Evolutionary conservation across 2,329 filamentous ascomycete genomes (phyloP), one percentile per base, ranked within the genome.

Genomic region (Cyphellophora europaea): DNA sequence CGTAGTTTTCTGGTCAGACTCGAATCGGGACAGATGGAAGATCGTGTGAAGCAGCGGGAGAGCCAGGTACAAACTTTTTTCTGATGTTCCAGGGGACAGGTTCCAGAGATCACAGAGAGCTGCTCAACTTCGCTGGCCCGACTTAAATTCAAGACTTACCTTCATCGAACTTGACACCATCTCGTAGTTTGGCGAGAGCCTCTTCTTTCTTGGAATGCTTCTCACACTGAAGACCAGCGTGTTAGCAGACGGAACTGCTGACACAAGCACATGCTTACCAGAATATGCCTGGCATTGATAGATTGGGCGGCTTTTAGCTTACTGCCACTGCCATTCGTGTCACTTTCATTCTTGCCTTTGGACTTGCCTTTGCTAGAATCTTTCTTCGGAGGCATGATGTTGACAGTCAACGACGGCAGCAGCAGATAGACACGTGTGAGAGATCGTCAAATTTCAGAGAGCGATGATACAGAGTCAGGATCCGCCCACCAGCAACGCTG

Each of bases 151-250:
- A 32, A 72, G 55, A 11, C 75, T 76, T 1, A 80, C 74, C 11
- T n/a, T 79, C 74, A 48, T 79, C 75, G 48, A 79, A 80, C 47
- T 78, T 78, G 10, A 58, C 59, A 4, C 76, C 76, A 16, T 66
- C 65, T 30, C 68, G 64, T 11, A 80, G 52, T 49, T 78, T 77
- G 43, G 69, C 67, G 3, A 79, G 51, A 2, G 76, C 76, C 53
- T 78, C 72, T 61, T 79, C 74, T 49, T 79, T 79, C 53, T 76
- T 78, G 30, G 65, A 63, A 55, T 77, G 69, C 55, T 80, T 79
- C 49, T 74, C 74, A 53, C 75, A 79, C 50, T 69, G 32, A 18
- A 19, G 4, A 15, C 18, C 17, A 19, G 5, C 27, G 11, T 23
- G 32, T 33, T 11, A 41, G 31, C 12, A 12, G 14, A 21, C n/a